Conservation (phyloP, 805 yeast genomes). For the Metschnikowia lachancei region DNA sequence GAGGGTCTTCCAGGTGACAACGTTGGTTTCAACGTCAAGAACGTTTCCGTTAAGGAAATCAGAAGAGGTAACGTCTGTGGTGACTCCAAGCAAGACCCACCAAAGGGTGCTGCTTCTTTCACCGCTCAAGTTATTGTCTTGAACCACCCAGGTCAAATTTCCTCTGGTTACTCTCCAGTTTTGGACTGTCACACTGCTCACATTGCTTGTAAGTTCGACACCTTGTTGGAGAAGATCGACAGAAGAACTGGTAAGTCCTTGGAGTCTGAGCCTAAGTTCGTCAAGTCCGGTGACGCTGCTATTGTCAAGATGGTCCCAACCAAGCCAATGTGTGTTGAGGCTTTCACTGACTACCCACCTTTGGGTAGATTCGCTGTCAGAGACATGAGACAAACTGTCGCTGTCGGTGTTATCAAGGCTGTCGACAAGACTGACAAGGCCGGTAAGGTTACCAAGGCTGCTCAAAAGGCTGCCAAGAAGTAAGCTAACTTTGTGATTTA, state of each 20-base stretch:
- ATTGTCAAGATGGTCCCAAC: constrained; percentile 43
- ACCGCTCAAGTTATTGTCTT: constrained; percentile 80
- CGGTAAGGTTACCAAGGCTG: constrained; percentile 97
- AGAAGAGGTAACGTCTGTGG: constrained; percentile 93
- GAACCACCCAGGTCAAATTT: constrained; percentile 90
- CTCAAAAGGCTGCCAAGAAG: constrained; percentile 77
- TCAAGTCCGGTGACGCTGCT: constrained; percentile 41
- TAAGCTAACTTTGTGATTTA: constrained; percentile 31
- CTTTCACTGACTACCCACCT: constrained; percentile 46
- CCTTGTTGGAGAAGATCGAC: constrained; percentile 80
- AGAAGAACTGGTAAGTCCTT: constrained; percentile 54
- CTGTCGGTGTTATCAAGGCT: constrained; percentile 98
- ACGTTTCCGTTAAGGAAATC: constrained; percentile 83
- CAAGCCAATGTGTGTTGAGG: constrained; percentile 46
- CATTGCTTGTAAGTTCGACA: constrained; percentile 85
- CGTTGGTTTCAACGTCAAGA: constrained; percentile 88
- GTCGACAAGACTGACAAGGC: constrained; percentile 85
- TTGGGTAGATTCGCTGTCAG: constrained; percentile 67
- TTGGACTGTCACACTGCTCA: constrained; percentile 92
- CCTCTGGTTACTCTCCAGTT: constrained; percentile 90
- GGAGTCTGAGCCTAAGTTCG: constrained; percentile 34
- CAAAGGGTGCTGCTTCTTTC: constrained; percentile 76
- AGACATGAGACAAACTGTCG: constrained; percentile 99
- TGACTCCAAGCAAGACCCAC: constrained; percentile 88
- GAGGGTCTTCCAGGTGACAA: constrained; percentile 91